These are phyloP conservation scores for Penicillium crystallinum DNA, from an alignment of 495 filamentous ascomycete species.

Conservation along the genomic window DNA sequence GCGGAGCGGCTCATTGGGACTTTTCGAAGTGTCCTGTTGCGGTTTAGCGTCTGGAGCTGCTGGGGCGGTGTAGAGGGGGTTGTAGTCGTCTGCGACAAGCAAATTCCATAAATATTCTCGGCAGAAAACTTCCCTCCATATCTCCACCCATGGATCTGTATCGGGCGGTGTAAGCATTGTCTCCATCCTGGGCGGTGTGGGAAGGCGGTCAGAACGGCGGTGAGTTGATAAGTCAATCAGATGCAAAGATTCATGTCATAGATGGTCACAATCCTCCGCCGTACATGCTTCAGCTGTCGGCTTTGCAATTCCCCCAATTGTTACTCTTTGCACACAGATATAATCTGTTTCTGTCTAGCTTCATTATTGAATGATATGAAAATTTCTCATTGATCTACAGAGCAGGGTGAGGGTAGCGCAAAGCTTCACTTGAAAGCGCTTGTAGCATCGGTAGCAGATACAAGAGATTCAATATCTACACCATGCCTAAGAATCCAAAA, in stretches of 20 bases:
- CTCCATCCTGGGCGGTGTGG: not conserved
- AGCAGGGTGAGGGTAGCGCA: not conserved
- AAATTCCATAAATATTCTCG: not conserved
- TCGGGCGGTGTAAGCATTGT: not conserved
- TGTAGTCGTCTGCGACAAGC: not conserved
- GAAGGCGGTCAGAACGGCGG: not conserved
- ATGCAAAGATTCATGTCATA: not conserved
- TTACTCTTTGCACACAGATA: not conserved
- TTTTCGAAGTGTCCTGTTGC: slow-evolving; percentile 37
- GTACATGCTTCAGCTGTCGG: not conserved
- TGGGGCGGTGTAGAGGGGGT: slow-evolving; percentile 4
- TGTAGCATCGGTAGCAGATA: not conserved
- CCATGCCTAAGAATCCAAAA: slow-evolving; percentile 46
- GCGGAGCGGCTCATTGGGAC: slow-evolving; percentile 38
- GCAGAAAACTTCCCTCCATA: not conserved
- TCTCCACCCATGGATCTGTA: not conserved
- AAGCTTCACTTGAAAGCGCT: slow-evolving; percentile 12
- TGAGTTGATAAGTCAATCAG: not conserved
- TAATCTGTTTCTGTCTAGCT: not conserved
- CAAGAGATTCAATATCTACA: slow-evolving; percentile 9
- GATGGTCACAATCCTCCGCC: not conserved
- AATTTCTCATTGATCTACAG: not conserved
- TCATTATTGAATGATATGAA: not conserved
- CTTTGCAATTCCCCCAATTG: not conserved
- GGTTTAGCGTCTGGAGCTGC: slow-evolving; percentile 35